Conservation (phyloP, 2,329 filamentous ascomycete species). For the Huntiella decipiens region DNA sequence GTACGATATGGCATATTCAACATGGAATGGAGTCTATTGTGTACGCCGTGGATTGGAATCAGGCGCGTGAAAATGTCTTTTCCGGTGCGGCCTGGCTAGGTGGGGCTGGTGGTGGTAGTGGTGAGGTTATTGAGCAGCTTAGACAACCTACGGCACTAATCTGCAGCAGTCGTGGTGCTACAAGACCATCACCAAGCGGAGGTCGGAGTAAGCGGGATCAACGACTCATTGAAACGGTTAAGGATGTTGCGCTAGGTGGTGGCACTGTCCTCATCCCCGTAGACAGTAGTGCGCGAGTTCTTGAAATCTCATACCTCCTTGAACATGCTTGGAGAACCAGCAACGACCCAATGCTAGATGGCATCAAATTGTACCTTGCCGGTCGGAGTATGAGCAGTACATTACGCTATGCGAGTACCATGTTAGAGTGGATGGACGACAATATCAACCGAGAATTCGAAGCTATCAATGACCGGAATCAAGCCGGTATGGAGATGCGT, state of each 20-base stretch:
- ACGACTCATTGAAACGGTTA: conserved; percentile 65
- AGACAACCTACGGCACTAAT: conserved; percentile 85
- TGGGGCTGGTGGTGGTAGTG: conserved; percentile 57
- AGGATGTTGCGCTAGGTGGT: conserved; percentile 55
- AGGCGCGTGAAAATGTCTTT: conserved; percentile 87
- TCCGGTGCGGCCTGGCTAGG: conserved; percentile 87
- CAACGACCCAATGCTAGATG: conserved; percentile 31
- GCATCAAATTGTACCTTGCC: conserved; percentile 56
- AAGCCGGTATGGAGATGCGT: conserved; percentile 22
- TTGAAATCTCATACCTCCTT: conserved; percentile 79
- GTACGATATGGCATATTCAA: conserved; percentile 97
- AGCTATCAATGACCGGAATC: conserved; percentile 35
- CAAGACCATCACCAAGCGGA: conserved; percentile 48
- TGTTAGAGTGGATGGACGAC: conserved; percentile 99
- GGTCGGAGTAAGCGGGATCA: conserved; percentile 72
- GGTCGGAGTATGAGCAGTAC: conserved; percentile 75
- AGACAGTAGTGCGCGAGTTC: conserved; percentile 82
- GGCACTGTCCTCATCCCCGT: conserved; percentile 87
- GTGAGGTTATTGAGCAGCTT: conserved; percentile 83
- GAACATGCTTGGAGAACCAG: conserved; percentile 78
- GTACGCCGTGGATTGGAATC: conserved; percentile 96
- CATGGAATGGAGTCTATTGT: conserved; percentile 93
- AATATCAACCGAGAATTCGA: conserved; percentile 85
- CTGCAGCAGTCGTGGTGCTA: conserved; percentile 70
- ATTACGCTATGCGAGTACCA: conserved; percentile 77